Evolutionary conservation across 352 stramenopile species (phyloP), one percentile per base, ranked within the genome.

Genomic region (Globisporangium perplexum): DNA sequence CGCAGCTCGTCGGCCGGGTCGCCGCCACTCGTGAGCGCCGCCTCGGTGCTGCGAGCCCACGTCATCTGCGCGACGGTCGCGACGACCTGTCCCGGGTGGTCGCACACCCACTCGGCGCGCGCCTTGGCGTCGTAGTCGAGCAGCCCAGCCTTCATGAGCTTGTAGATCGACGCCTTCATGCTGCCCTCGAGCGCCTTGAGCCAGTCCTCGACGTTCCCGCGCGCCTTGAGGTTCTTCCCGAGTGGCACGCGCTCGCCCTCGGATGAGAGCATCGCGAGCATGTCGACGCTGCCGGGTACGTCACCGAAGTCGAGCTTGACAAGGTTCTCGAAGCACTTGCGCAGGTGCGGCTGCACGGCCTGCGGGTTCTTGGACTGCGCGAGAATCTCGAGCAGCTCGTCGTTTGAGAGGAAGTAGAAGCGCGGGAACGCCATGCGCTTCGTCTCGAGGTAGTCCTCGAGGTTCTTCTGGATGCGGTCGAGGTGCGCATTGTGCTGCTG

Each of bases 331-430:
- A 98, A 98, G 58, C 88, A 98, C 57, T 98, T 98, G 1, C 89
- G 78, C 35, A 98, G 60, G 62, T 98, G 94, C 0, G 90, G 92
- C 50, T 98, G 93, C 15, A 98, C 91, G 1, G 87, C 89, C 28
- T 97, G 88, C 11, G 94, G 93, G 53, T 98, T 96, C 68, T 97
- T 98, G 5, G 91, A 90, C 47, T 98, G 93, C 8, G 92, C 90
- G 1, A 98, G 62, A 36, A 98, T 98, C 56, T 98, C 94, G 0
- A 98, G 71, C 20, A 98, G 66, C 36, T 97, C 95, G 46, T 98
- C 95, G 50, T 98, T 97, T 0, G 90, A 97, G 2, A 98, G 62
- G 55, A 98, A 98, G 67, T 98, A 98, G 66, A 98, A 98, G 1
- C 86, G 68, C 7, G 90, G 90, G 48, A 97, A 97, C 4, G 86